Conservation (phyloP, 306 rosid species). For the Hippophae gyantsensis region DNA sequence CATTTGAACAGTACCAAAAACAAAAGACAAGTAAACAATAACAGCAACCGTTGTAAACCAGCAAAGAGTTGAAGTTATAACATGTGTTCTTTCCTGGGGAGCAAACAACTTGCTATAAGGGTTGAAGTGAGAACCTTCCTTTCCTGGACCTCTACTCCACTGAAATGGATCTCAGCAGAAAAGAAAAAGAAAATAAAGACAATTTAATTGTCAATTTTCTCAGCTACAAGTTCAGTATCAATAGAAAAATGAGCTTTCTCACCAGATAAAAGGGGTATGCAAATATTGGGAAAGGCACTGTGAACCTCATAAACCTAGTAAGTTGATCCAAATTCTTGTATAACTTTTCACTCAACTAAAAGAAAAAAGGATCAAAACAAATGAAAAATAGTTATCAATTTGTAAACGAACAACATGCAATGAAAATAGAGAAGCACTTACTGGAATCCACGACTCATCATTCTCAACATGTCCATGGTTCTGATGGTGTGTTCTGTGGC, state of each 20-base stretch:
- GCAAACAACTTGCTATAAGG: constrained; percentile 66
- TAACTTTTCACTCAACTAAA: constrained; percentile 64
- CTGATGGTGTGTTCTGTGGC: constrained; percentile 94
- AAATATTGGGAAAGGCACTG: constrained; percentile 65
- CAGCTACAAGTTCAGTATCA: too few relatives aligned
- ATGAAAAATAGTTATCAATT: too few relatives aligned
- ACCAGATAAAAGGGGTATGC: constrained; percentile 91
- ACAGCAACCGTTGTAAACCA: constrained; percentile 53
- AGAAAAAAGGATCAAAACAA: constrained; percentile 1
- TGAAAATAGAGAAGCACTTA: constrained; percentile 6
- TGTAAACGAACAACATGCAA: too few relatives aligned
- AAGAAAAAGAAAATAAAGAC: too few relatives aligned
- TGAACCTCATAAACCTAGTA: constrained; percentile 54
- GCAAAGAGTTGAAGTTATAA: constrained; percentile 56
- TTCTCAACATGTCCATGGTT: constrained; percentile 95
- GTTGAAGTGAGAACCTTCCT: constrained; percentile 83
- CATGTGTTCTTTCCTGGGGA: constrained; percentile 49
- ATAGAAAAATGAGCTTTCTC: constrained; percentile 11
- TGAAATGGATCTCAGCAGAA: constrained; percentile 16
- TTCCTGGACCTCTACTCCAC: constrained; percentile 94
- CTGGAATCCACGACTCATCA: constrained; percentile 97
- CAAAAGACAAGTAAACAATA: constrained; percentile 37
- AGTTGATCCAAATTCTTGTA: constrained; percentile 43
- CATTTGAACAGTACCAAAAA: constrained; percentile 42
- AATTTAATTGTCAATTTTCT: too few relatives aligned